Base-by-base conservation (phyloP, 768 basidiomycete species). In the Leucocoprinus leucothites region DNA sequence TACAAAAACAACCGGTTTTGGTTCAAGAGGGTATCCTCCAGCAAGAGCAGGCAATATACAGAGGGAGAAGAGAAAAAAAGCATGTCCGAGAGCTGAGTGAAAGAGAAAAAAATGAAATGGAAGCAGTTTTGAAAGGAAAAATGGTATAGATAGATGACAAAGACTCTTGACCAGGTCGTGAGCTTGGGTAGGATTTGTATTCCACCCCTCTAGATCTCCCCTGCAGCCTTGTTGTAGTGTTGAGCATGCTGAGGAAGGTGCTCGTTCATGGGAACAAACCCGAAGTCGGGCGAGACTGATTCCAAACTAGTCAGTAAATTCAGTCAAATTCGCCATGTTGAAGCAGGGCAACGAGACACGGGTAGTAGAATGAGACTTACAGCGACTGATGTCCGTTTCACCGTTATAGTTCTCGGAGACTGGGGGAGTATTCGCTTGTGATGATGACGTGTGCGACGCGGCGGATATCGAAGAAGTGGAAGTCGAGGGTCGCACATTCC, bases 351-450 rank as follows among this genome's bases (percentile, higher is more conserved):
- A 44, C 36, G 41, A 47, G 40, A 58, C 34, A 28, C 35, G 19
- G 31, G 18, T 31, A 40, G 43, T n/a, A 48, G 22, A 25, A 42
- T 14, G 24, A 51, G 59, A 87, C 89, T 86, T 74, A 91, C 89
- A 91, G 71, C 89, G 84, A 66, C 84, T 87, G 67, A 91, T 87
- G 70, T 89, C 87, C 54, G 87, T 85, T 60, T 86, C 86, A 41
- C 79, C 76, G 61, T 78, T 78, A 54, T 84, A 86, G 57, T 78
- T 83, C 51, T 85, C 84, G 55, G 85, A 79, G 54, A 87, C 80
- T 22, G 89, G 89, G 31, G 87, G 87, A 24, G 89, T 92, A 66
- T 89, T 89, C 51, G 89, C 90, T 67, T 89, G 87, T 28, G 87
- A 87, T 28, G 86, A 88, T 26, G 85, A 87, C 2, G 87, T 84